Conservation (phyloP, 495 filamentous ascomycete species). For the Neurospora intermedia region DNA sequence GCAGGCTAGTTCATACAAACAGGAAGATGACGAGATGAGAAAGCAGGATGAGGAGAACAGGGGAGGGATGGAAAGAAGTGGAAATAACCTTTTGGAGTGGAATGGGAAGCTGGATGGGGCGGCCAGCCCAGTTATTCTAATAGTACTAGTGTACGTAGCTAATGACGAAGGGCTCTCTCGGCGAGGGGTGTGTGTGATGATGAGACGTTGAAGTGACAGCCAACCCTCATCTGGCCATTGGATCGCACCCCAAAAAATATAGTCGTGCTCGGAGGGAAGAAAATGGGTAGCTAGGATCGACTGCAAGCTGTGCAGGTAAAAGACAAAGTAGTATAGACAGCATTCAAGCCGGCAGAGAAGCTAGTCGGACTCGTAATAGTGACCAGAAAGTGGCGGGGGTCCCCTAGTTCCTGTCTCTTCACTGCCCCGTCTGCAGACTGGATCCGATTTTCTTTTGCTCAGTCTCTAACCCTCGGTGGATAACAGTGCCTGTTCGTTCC, state of each 20-base stretch:
- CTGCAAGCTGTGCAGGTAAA: conserved; percentile 12
- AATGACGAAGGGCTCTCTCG: conserved; percentile 26
- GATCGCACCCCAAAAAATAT: conserved; percentile 20
- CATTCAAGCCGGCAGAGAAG: conserved; percentile 16
- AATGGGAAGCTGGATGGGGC: conserved; percentile 40
- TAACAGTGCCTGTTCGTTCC: conserved; percentile 7
- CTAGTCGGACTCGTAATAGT: conserved; percentile 12
- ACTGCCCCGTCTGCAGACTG: conserved; percentile 11
- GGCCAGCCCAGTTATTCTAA: conserved; percentile 37
- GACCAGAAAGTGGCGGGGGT: conserved; percentile 18
- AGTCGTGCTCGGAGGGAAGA: conserved; percentile 21
- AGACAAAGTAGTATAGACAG: conserved; percentile 11
- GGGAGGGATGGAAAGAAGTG: conserved; percentile 24
- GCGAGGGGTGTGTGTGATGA: conserved; percentile 28
- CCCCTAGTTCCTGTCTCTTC: conserved; percentile 19
- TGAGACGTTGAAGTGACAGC: conserved; percentile 39
- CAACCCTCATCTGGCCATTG: conserved; percentile 38
- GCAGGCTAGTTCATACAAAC: conserved; percentile 1
- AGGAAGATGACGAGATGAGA: conserved; percentile 3
- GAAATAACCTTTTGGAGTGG: conserved; percentile 36
- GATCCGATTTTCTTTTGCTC: conserved; percentile 9
- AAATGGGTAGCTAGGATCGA: conserved; percentile 12
- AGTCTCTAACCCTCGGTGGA: not conserved
- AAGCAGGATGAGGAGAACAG: conserved; percentile 5
- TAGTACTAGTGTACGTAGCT: conserved; percentile 12